Base-by-base conservation (phyloP, 83 land plant genomes). In the Picea engelmannii region DNA sequence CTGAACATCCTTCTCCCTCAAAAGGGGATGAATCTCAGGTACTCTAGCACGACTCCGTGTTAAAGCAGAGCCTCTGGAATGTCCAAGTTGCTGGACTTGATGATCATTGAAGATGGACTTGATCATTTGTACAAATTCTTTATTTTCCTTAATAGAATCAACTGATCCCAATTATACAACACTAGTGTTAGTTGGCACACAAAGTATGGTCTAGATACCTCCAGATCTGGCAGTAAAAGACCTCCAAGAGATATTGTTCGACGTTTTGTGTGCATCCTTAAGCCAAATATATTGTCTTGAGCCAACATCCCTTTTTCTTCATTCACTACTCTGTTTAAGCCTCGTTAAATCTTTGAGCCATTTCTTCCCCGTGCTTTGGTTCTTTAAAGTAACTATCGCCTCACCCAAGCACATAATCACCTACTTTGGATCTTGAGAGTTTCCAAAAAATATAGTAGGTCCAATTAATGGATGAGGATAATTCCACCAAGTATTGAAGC, bases 141-240 rank as follows among this genome's bases (percentile, higher is more conserved):
- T 16, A 38, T 81, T 87, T 77, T 94, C 91, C 23, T 79, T 74
- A 0, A 94, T 63, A 6, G 74, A 79, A 20, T 62, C 81, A 62
- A 88, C 81, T 6, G 96, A 91, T 4, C 96, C 96, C 64, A 94
- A 80, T 78, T 94, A 94, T 21, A 91, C 90, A 4, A 94, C 94
- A 3, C 96, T 94, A 52, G 76, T 74, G 25, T 85, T 86, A 20
- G 93, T 87, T 0, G 96, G 92, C 11, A 94, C 74, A 61, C 92
- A 73, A 47, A 91, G 90, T 25, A 91, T 62, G 52, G 96, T 94
- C 77, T 76, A 86, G 76, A 94, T 80, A 0, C 92, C 90, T 16
- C 88, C 88, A 40, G 87, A 79, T 74, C 74, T 82, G 0, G 96
- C 91, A n/a, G 89, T 81, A 44, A 69, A 87, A 1, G 89, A 82